These are phyloP conservation scores for Macrophomina pseudophaseolina DNA, from an alignment of 2,329 filamentous ascomycete genomes.

Conservation along the genomic window DNA sequence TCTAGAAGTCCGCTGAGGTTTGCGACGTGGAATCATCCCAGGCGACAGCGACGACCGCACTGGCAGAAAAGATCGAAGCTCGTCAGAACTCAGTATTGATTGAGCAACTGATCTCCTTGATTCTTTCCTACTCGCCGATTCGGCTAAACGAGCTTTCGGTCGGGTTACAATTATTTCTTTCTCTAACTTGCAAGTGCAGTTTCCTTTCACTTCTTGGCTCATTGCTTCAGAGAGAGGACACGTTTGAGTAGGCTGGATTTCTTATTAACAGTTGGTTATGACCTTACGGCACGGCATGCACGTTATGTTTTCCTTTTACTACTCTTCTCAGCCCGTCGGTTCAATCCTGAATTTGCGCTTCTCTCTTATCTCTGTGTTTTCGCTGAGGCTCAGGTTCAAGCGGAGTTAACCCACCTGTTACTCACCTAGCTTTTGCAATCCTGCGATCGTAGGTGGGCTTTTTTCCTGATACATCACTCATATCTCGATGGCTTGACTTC, in stretches of 20 bases:
- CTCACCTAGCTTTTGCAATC: too few species aligned
- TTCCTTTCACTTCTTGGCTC: not conserved
- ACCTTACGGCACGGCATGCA: conserved; percentile 25
- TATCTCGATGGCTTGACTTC: not conserved
- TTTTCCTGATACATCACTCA: too few species aligned
- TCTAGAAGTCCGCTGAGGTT: conserved; percentile 13
- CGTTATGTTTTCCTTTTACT: conserved; percentile 14
- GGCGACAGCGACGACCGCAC: conserved; percentile 11
- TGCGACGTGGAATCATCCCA: conserved; percentile 18
- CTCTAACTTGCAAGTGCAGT: not conserved
- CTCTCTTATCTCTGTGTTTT: not conserved
- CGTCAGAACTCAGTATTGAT: not conserved
- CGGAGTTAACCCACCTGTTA: not conserved
- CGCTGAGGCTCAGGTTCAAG: not conserved
- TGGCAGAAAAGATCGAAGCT: conserved; percentile 10
- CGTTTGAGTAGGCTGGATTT: conserved; percentile 11
- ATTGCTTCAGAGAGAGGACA: conserved; percentile 5
- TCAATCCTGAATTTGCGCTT: not conserved
- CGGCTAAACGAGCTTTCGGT: not conserved
- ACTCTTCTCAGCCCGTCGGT: conserved; percentile 7
- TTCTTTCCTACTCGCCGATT: not conserved
- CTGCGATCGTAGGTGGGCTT: too few species aligned
- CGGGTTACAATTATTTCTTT: not conserved
- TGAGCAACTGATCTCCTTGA: not conserved
- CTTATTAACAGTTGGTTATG: conserved; percentile 12